Evolutionary conservation across 345 rosid species (phyloP), one percentile per base, ranked within the genome.

Genomic region (Syzygium aromaticum): DNA sequence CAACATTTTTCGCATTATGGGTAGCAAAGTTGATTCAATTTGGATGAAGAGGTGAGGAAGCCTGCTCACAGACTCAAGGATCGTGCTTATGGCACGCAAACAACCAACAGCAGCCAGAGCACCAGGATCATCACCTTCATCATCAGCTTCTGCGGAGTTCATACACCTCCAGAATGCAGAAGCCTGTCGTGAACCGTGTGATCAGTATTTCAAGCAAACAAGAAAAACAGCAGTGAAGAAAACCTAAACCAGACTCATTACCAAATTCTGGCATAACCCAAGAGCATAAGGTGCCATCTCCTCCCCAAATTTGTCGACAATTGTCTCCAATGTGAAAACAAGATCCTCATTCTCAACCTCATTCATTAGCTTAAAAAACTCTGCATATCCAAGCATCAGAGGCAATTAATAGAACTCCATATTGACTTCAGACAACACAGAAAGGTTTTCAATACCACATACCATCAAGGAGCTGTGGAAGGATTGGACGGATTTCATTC

Each of bases 341-440:
- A 96, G 94, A 87, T 95, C 99, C 94, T 98, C 99, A 91, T 98
- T 98, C 91, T 96, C 99, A 51, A 98, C 99, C 93, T 98, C 99
- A 91, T 96, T 95, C 99, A 98, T 98, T 63, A 98, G 96, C 90
- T 95, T 98, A 88, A 98, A 98, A 91, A 98, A 95, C 92, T 98
- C 99, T 98, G 93, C 90, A 93, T 23, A 54, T 57, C 53, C 87
- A 89, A 87, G 27, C 87, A 87, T 57, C 38, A 17, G 80, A 12
- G 25, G 61, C 49, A 13, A 56, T 43, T 73, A 77, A 87, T 22
- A 89, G 53, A 84, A 84, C 78, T 52, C 43, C 13, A 67, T 2
- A 85, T 85, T 13, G 51, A 77, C 30, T 28, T 38, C 57, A 53
- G 19, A 52, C 40, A 80, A 52, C 56, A 21, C 86, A 54, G 61